Conservation (phyloP, 192 early-diverging fungal species). For the Coemansia sp. region DNA sequence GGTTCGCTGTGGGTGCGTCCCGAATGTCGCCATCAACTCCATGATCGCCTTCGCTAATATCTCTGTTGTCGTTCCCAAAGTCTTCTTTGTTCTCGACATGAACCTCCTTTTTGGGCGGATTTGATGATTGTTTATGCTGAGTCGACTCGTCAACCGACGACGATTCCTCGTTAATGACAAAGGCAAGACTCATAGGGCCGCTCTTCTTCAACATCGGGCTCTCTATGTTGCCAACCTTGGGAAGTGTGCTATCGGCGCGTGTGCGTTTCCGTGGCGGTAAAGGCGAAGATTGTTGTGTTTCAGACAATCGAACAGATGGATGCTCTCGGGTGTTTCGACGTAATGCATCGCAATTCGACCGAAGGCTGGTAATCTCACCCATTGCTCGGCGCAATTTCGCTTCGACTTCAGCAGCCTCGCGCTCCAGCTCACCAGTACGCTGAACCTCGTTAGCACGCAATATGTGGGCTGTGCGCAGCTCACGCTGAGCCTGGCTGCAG, state of each 20-base stretch:
- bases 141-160: neutral
- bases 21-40: neutral
- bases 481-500: constrained; percentile 40
- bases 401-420: constrained; percentile 37
- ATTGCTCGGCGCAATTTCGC: constrained; percentile 23
- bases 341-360: constrained; percentile 28
- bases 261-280: constrained; percentile 35
- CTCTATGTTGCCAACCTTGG: neutral
- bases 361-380: constrained; percentile 24
- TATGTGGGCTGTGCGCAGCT: constrained; percentile 43
- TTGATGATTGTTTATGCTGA: neutral
- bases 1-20: neutral
- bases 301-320: neutral
- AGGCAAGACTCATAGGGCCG: constrained; percentile 38
- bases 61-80: neutral
- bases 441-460: constrained; percentile 48
- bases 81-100: neutral
- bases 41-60: neutral
- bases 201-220: neutral
- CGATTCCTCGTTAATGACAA: constrained; percentile 37
- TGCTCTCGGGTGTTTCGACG: constrained; percentile 8
- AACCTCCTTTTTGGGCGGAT: neutral
- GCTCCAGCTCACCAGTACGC: constrained; percentile 39
- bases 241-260: neutral
- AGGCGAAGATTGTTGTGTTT: neutral